Evolutionary conservation across 495 filamentous ascomycete species (phyloP).

Genomic region (Podospora anserina): DNA sequence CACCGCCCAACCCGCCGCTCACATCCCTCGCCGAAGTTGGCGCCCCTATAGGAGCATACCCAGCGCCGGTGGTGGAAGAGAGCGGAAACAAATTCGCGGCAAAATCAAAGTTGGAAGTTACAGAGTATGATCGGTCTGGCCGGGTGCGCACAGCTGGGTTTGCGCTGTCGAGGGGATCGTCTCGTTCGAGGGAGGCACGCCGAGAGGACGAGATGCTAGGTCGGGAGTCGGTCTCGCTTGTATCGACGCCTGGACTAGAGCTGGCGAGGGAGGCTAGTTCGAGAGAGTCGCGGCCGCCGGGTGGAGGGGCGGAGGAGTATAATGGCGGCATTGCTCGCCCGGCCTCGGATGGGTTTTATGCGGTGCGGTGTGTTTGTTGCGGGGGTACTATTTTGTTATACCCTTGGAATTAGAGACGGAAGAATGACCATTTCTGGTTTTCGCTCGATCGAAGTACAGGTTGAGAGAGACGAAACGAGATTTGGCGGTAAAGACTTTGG

Average conservation of each 20-base stretch:
- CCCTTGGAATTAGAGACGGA: not conserved
- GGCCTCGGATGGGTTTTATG: not conserved
- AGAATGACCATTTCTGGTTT: not conserved
- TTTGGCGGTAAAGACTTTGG: not conserved
- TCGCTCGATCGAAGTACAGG: not conserved
- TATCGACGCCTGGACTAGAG: constrained; percentile 63
- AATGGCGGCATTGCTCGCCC: constrained; percentile 38
- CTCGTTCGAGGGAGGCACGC: constrained; percentile 80
- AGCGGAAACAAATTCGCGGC: constrained; percentile 86
- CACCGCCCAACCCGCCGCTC: constrained; percentile 44
- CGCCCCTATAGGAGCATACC: constrained; percentile 78
- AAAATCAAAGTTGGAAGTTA: constrained; percentile 93
- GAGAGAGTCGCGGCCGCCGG: constrained; percentile 76
- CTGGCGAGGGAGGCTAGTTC: constrained; percentile 93
- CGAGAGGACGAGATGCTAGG: constrained; percentile 88
- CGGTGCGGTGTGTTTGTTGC: not conserved
- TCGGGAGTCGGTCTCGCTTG: constrained; percentile 64
- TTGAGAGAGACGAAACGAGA: constrained; percentile 12
- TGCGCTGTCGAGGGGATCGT: constrained; percentile 68
- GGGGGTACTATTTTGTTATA: not conserved
- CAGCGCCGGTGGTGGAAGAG: constrained; percentile 71
- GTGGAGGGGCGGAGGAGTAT: constrained; percentile 47
- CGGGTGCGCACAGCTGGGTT: constrained; percentile 46
- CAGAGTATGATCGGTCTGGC: constrained; percentile 70
- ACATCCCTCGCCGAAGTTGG: constrained; percentile 54